Conservation (phyloP, 2,329 filamentous ascomycete genomes). For the Fusarium torulosum region DNA sequence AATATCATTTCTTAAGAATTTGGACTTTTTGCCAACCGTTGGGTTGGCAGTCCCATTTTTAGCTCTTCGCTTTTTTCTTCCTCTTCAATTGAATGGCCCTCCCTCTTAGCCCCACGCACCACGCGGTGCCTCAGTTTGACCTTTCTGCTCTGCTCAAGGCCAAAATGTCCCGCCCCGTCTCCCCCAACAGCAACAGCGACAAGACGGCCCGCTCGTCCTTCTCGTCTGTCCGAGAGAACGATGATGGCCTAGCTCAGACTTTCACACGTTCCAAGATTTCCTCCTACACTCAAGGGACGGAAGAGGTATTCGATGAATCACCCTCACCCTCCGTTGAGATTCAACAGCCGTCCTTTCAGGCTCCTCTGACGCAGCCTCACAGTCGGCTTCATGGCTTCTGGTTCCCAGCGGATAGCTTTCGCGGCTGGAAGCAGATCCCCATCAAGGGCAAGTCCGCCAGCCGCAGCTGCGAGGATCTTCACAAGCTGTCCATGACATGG, state of each 20-base stretch:
- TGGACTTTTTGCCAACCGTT: constrained; percentile 37
- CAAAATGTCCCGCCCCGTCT: constrained; percentile 55
- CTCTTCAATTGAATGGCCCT: constrained; percentile 50
- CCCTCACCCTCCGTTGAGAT: constrained; percentile 58
- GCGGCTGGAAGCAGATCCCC: constrained; percentile 73
- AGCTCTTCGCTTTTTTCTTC: constrained; percentile 23
- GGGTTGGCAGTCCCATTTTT: constrained; percentile 39
- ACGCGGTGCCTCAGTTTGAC: constrained; percentile 54
- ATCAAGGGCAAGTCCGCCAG: constrained; percentile 70
- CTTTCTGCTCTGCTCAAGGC: constrained; percentile 52
- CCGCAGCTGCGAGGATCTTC: constrained; percentile 71
- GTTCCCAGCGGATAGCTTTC: constrained; percentile 69
- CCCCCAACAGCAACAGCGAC: constrained; percentile 53
- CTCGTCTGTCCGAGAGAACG: constrained; percentile 72
- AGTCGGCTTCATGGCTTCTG: constrained; percentile 70
- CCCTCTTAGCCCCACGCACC: constrained; percentile 50
- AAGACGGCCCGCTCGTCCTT: constrained; percentile 67
- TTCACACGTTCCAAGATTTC: constrained; percentile 74
- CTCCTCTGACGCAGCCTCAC: constrained; percentile 67
- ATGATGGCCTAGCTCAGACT: constrained; percentile 69
- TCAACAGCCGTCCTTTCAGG: constrained; percentile 61
- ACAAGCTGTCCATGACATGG: constrained; percentile 68
- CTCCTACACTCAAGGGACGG: constrained; percentile 64
- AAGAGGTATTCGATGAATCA: constrained; percentile 66
- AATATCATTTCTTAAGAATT: constrained; percentile 26